Percentiles rank a stretch among this genome's conserved stretches.
Evolutionary conservation across 129 eudicot species (phyloP).

Genomic region (Lactuca sativa): DNA sequence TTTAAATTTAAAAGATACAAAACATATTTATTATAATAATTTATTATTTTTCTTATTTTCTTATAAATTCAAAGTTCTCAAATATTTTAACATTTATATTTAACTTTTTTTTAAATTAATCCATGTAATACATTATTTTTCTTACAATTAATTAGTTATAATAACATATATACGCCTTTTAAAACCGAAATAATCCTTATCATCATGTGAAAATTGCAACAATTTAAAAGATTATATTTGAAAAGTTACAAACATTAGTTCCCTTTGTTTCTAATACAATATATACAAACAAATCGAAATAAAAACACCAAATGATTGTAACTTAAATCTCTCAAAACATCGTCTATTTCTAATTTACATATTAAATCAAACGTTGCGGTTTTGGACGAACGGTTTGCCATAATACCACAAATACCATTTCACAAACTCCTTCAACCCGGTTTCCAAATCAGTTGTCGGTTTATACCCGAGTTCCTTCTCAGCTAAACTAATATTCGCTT

Average conservation of each 20-base stretch:
- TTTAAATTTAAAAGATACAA: too few relatives aligned
- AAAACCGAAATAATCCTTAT: not conserved
- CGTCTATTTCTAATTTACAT: constrained; percentile 16
- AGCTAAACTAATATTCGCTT: constrained; percentile 61
- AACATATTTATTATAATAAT: too few relatives aligned
- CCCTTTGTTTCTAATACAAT: constrained; percentile 23
- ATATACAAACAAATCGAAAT: constrained; percentile 31
- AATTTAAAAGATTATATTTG: not conserved
- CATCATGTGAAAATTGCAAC: not conserved
- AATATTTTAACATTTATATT: too few relatives aligned
- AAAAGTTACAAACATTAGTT: not conserved
- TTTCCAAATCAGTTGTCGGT: constrained; percentile 67
- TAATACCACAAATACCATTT: constrained; percentile 68
- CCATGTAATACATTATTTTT: too few relatives aligned
- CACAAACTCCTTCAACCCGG: constrained; percentile 70
- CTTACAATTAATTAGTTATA: too few relatives aligned
- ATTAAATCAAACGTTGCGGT: constrained; percentile 15
- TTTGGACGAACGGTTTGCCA: constrained; percentile 30
- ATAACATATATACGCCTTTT: too few relatives aligned
- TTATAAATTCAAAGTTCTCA: too few relatives aligned
- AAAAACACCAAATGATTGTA: constrained; percentile 31
- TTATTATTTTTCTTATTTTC: too few relatives aligned
- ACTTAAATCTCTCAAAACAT: constrained; percentile 29
- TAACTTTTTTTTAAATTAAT: too few relatives aligned
- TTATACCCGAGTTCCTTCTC: constrained; percentile 63